A percentile compares a stretch with the other conserved stretches of the same genome.
These are phyloP conservation scores for Penicillium argentinense DNA, from an alignment of 495 filamentous ascomycete genomes.

Conservation along the genomic window DNA sequence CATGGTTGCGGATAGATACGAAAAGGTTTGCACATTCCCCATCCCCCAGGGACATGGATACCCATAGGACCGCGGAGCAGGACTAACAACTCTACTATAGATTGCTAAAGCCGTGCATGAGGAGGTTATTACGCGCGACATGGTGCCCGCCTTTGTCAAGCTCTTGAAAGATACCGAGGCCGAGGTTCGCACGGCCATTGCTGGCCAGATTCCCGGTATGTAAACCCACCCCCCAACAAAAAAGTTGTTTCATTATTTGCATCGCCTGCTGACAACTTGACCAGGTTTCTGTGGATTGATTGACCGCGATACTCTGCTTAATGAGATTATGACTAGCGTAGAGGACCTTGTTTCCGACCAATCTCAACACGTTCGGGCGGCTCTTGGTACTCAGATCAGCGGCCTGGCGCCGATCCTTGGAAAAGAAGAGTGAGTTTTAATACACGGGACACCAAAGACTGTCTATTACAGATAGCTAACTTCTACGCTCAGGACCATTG, in stretches of 20 bases:
- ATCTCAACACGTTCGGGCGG: slow-evolving; percentile 94
- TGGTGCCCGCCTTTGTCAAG: slow-evolving; percentile 96
- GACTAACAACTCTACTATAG: slow-evolving; percentile 44
- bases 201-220: slow-evolving; percentile 91
- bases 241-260: too few species aligned
- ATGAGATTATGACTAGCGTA: slow-evolving; percentile 95
- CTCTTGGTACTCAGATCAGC: slow-evolving; percentile 94
- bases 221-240: too few species aligned
- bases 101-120: slow-evolving; percentile 98
- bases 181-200: slow-evolving; percentile 95
- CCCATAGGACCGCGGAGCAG: not conserved
- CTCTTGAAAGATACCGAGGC: slow-evolving; percentile 96
- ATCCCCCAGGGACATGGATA: too few species aligned
- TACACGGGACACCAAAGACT: too few species aligned
- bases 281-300: slow-evolving; percentile 87
- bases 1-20: slow-evolving; percentile 98
- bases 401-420: slow-evolving; percentile 95
- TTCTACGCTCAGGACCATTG: slow-evolving; percentile 67
- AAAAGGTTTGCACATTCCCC: slow-evolving; percentile 73
- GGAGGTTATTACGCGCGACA: slow-evolving; percentile 88
- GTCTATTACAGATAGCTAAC: not conserved
- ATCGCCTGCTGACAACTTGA: slow-evolving; percentile 15
- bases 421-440: slow-evolving; percentile 87
- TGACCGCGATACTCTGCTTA: slow-evolving; percentile 82
- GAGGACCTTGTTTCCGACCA: slow-evolving; percentile 94